A percentile compares a stretch with the other conserved stretches of the same genome.
phyloP scores from a whole-genome alignment of 768 basidiomycete genomes.

The Daedaleopsis nitida region DNA sequence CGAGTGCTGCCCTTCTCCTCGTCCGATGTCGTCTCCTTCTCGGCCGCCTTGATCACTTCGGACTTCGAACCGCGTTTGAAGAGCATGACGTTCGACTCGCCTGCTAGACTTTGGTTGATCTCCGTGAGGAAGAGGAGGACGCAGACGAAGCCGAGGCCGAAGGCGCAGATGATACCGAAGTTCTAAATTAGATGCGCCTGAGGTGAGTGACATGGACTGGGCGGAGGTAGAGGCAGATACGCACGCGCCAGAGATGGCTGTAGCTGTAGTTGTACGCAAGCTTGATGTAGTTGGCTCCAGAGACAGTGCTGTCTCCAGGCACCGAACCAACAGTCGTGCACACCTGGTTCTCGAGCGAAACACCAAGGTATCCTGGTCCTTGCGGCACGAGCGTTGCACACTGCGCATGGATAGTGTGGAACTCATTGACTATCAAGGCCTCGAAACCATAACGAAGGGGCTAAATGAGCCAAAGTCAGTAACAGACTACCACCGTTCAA shows the following conservation, averaged over 20 bases:
- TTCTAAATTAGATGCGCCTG: constrained; percentile 43
- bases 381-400: constrained; percentile 63
- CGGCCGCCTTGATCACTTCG: constrained; percentile 12
- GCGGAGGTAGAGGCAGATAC: constrained; percentile 1
- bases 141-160: constrained; percentile 57
- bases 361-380: constrained; percentile 61
- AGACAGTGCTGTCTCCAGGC: constrained; percentile 59
- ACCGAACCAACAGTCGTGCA: constrained; percentile 72
- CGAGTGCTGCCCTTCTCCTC: constrained; percentile 32
- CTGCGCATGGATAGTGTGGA: constrained; percentile 64
- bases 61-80: constrained; percentile 62
- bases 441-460: constrained; percentile 77
- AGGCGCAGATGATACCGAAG: constrained; percentile 69
- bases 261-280: constrained; percentile 45
- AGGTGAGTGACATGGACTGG: not conserved
- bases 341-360: constrained; percentile 66
- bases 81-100: constrained; percentile 49
- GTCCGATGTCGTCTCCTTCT: constrained; percentile 18
- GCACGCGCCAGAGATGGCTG: constrained; percentile 49
- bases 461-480: constrained; percentile 35
- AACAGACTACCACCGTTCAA: not conserved
- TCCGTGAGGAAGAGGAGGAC: constrained; percentile 63
- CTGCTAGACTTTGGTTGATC: constrained; percentile 41
- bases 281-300: constrained; percentile 58
- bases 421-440: constrained; percentile 78